Percentiles rank a stretch among this genome's conserved stretches.
Conservation (phyloP, 345 rosid genomes). For the Melaleuca alternifolia region DNA sequence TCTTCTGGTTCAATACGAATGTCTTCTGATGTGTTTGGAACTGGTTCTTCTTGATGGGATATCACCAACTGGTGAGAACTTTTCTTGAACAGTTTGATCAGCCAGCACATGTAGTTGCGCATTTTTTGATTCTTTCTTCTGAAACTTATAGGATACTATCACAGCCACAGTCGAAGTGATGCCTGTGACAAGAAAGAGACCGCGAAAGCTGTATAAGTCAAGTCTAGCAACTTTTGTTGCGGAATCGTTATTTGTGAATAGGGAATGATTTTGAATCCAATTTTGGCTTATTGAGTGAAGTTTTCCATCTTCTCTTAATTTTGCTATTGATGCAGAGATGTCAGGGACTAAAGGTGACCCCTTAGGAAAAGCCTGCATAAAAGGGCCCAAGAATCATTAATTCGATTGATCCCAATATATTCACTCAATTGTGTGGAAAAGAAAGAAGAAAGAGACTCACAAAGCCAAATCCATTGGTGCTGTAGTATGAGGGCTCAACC, state of each 20-base stretch:
- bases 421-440: neutral
- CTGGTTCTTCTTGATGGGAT: neutral
- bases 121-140: neutral
- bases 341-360: constrained; percentile 14
- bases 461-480: constrained; percentile 10
- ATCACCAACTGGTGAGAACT: neutral
- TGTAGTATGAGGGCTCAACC: constrained; percentile 13
- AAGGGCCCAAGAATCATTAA: neutral
- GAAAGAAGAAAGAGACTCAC: constrained; percentile 4
- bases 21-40: neutral
- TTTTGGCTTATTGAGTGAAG: constrained; percentile 4
- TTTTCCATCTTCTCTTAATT: constrained; percentile 12
- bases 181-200: constrained; percentile 22
- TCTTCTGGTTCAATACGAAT: neutral
- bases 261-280: neutral
- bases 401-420: neutral
- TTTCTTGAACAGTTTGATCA: neutral
- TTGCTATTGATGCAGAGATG: constrained; percentile 21
- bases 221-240: neutral
- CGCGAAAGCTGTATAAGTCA: constrained; percentile 5
- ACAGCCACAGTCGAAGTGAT: constrained; percentile 8
- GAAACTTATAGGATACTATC: neutral
- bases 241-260: neutral
- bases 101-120: neutral
- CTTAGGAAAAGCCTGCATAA: constrained; percentile 17